phyloP scores from a whole-genome alignment of 208 protist genomes.

The Crithidia expoeki region DNA sequence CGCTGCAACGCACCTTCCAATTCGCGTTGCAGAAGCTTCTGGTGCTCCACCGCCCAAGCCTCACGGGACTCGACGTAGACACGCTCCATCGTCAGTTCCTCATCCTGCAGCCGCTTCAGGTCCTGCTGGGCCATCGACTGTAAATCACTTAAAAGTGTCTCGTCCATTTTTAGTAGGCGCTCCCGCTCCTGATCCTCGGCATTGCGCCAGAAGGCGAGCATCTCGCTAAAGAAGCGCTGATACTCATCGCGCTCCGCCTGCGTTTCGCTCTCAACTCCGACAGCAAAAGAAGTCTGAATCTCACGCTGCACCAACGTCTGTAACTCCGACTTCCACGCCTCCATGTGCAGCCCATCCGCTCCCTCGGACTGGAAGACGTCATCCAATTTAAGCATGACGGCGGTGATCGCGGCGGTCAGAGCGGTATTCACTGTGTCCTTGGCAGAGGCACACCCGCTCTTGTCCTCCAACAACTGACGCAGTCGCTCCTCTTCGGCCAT shows the following conservation, averaged over 20 bases:
- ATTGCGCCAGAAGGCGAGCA: slow-evolving; percentile 73
- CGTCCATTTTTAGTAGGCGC: slow-evolving; percentile 78
- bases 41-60: slow-evolving; percentile 69
- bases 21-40: slow-evolving; percentile 63
- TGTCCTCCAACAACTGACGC: slow-evolving; percentile 41
- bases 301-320: slow-evolving; percentile 66
- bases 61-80: slow-evolving; percentile 75
- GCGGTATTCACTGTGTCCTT: slow-evolving; percentile 48
- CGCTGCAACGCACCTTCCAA: slow-evolving; percentile 54
- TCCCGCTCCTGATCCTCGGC: slow-evolving; percentile 71
- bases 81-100: slow-evolving; percentile 78
- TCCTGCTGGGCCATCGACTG: slow-evolving; percentile 71
- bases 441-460: slow-evolving; percentile 20
- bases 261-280: slow-evolving; percentile 59
- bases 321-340: slow-evolving; percentile 58
- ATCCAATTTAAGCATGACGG: slow-evolving; percentile 59
- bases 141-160: slow-evolving; percentile 69
- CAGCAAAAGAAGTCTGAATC: slow-evolving; percentile 72
- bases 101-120: slow-evolving; percentile 60
- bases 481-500: slow-evolving; percentile 62
- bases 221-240: slow-evolving; percentile 60
- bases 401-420: slow-evolving; percentile 54
- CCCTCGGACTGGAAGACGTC: slow-evolving; percentile 48
- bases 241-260: slow-evolving; percentile 68
- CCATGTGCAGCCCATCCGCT: slow-evolving; percentile 22